Evolutionary conservation across 73 alveolate species (phyloP), one percentile per base, ranked within the genome.

Genomic region (Tetrahymena malaccensis): DNA sequence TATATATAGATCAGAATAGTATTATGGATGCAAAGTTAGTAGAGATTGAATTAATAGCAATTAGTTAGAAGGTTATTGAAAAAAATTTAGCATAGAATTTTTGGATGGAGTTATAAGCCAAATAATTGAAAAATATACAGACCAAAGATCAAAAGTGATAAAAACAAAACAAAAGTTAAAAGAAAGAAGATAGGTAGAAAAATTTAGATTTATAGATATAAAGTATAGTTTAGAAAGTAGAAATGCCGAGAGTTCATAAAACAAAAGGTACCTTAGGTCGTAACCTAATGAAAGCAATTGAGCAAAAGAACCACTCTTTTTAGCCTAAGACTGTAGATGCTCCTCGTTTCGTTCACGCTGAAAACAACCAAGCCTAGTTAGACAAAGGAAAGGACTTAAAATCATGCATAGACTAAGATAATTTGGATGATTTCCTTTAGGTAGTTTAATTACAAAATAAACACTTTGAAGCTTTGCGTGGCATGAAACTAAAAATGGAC

Each of bases 401-500:
- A 96, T 98, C 99, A 2, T 96, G 98, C 85, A 96, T 99, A 1
- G 99, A 99, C 43, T 98, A 98, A 94, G 97, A 98, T 96, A 96
- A 99, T 43, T 94, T 99, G 57, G 98, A 98, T 95, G 99, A 99
- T 94, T 99, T 98, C 96, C 98, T 98, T 56, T 96, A 96, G 93
- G 95, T 99, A 94, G 99, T 99, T 70, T 84, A 97, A 43, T 93
- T 99, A 55, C 97, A 99, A 37, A 98, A 99, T 97, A 98, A 98
- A 93, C 97, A 98, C 95, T 98, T 98, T 97, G 98, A 97, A 85
- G 99, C 98, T 31, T 31, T 70, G 6, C 89, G 89, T 70, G 99
- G 98, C 33, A 97, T 97, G 84, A 98, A 95, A 94, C 85, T 94
- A 35, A 96, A 97, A 43, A 96, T 98, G 22, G 97, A 96, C 31